Evolutionary conservation across 768 basidiomycete species (phyloP).

Genomic region (Termitomyces sp.): DNA sequence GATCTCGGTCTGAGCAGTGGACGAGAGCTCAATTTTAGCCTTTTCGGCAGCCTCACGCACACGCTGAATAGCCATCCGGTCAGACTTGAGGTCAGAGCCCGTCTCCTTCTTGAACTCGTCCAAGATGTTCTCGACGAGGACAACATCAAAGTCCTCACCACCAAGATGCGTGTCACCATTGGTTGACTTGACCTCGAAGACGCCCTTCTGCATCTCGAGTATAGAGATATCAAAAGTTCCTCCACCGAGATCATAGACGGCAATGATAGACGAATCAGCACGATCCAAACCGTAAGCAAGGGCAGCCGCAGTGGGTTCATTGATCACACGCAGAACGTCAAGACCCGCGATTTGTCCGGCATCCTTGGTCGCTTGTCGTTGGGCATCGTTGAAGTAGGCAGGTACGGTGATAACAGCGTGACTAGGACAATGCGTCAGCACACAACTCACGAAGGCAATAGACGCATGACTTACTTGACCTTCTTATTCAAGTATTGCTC

Average conservation of each 20-base stretch:
- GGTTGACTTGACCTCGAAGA: conserved; percentile 99
- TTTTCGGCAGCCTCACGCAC: conserved; percentile 99
- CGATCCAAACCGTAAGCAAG: conserved; percentile 97
- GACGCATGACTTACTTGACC: conserved; percentile 71
- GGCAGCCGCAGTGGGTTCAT: conserved; percentile 98
- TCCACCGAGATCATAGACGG: conserved; percentile 98
- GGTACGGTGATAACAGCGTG: conserved; percentile 94
- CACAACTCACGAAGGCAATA: not conserved
- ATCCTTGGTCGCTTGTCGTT: conserved; percentile 97
- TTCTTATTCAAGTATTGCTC: conserved; percentile 91
- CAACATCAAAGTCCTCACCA: conserved; percentile 93
- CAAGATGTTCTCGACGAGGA: conserved; percentile 82
- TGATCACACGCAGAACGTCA: conserved; percentile 97
- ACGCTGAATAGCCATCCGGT: conserved; percentile 97
- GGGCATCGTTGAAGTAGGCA: conserved; percentile 99
- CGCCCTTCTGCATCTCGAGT: conserved; percentile 98
- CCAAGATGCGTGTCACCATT: conserved; percentile 99
- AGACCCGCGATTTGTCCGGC: conserved; percentile 97
- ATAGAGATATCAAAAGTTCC: conserved; percentile 99
- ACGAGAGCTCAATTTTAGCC: conserved; percentile 98
- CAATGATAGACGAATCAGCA: conserved; percentile 81
- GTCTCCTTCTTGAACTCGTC: conserved; percentile 93
- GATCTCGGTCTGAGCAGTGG: conserved; percentile 93
- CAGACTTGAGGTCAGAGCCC: conserved; percentile 76
- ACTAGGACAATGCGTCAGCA: conserved; percentile 31